Percentiles rank a stretch among this genome's conserved stretches.
phyloP scores from a whole-genome alignment of 257 asterid genomes.

The Osmanthus fragrans region DNA sequence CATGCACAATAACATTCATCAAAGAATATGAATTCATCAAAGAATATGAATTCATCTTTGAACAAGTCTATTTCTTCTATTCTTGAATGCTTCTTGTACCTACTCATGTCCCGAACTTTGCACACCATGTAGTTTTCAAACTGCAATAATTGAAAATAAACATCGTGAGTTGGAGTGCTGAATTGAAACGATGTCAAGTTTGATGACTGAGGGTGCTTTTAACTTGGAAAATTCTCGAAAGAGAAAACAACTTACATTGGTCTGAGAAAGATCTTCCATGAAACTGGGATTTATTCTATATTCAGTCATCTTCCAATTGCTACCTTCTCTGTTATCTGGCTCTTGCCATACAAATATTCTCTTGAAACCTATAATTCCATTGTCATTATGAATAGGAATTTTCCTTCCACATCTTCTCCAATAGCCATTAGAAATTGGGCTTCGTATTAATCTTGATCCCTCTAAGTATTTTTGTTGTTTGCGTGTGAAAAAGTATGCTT shows the following conservation, averaged over 20 bases:
- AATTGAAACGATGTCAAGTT: background rate
- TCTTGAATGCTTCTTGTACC: background rate
- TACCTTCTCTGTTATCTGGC: background rate
- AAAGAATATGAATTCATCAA: background rate
- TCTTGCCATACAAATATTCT: background rate
- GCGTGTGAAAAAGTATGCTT: background rate
- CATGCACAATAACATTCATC: background rate
- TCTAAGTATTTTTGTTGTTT: background rate
- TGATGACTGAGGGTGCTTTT: background rate
- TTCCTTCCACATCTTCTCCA: background rate
- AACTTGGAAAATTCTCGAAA: too few species aligned
- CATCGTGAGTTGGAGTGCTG: background rate
- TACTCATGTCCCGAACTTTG: background rate
- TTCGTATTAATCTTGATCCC: background rate
- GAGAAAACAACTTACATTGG: background rate
- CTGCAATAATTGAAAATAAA: background rate
- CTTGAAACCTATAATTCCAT: background rate
- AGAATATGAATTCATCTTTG: too few species aligned
- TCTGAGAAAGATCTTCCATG: background rate
- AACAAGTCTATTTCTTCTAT: background rate
- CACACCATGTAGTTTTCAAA: background rate
- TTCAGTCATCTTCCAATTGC: slow-evolving; percentile 3
- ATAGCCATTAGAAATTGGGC: background rate
- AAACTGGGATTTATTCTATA: background rate
- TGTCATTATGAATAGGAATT: background rate